Evolutionary conservation across 805 yeast species (phyloP).

Genomic region (Wickerhamiella lipophila): DNA sequence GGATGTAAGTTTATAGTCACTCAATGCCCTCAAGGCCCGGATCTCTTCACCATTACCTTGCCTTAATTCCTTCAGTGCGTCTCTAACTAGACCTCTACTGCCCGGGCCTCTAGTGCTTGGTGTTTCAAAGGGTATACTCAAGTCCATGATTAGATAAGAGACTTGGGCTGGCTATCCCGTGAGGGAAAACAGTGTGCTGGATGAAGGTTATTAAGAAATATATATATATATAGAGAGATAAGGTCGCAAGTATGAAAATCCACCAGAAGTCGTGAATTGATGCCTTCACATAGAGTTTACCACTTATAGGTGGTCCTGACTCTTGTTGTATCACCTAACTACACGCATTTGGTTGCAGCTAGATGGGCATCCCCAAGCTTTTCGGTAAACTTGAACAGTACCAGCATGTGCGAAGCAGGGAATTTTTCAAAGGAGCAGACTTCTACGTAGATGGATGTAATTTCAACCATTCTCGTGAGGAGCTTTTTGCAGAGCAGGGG

Average conservation of each 20-base stretch:
- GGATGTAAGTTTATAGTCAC: constrained; percentile 5
- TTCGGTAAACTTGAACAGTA: background rate
- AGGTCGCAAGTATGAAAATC: too few relatives aligned
- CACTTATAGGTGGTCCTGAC: too few relatives aligned
- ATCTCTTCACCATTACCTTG: constrained; percentile 23
- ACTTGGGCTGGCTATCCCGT: background rate
- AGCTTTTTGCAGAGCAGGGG: background rate
- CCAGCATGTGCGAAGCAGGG: background rate
- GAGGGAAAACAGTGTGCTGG: too few relatives aligned
- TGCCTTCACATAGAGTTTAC: constrained; percentile 29
- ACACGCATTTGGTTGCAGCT: background rate
- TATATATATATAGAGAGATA: too few relatives aligned
- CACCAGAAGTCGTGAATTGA: too few relatives aligned
- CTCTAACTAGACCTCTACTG: constrained; percentile 17
- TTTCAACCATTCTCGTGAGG: constrained; percentile 5
- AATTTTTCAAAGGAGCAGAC: background rate
- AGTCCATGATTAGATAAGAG: constrained; percentile 2
- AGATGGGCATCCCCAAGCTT: constrained; percentile 9
- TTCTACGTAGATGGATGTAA: constrained; percentile 11
- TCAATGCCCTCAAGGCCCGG: constrained; percentile 12
- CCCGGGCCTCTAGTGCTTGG: constrained; percentile 12
- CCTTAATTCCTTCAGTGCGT: constrained; percentile 16
- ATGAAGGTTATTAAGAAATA: too few relatives aligned
- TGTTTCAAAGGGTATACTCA: constrained; percentile 7
- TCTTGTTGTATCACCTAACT: background rate